Evolutionary conservation across 208 protist genomes (phyloP).

Genomic region (Trypanosoma vivax): DNA sequence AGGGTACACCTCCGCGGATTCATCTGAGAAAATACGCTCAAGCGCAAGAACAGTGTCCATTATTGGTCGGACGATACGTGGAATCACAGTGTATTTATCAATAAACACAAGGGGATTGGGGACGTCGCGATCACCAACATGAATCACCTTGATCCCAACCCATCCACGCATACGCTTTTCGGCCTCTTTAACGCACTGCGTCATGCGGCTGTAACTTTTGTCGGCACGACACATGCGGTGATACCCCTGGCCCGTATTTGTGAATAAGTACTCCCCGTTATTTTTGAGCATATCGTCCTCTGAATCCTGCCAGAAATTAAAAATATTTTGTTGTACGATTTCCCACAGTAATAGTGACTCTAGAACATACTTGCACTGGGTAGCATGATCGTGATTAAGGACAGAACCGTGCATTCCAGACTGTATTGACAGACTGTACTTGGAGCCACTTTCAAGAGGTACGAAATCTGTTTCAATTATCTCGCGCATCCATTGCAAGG

Average conservation of each 20-base stretch:
- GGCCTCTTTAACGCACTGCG: constrained; percentile 58
- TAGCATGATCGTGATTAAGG: constrained; percentile 91
- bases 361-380: constrained; percentile 92
- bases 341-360: constrained; percentile 95
- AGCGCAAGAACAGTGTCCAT: constrained; percentile 71
- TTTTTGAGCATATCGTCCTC: constrained; percentile 91
- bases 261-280: constrained; percentile 54
- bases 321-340: constrained; percentile 90
- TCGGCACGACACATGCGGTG: constrained; percentile 91
- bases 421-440: constrained; percentile 42
- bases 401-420: constrained; percentile 71
- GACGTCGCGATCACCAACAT: constrained; percentile 96
- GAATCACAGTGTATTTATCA: constrained; percentile 97
- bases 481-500: constrained; percentile 52
- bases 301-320: constrained; percentile 90
- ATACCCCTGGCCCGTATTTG: constrained; percentile 93
- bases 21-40: constrained; percentile 53
- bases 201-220: constrained; percentile 80
- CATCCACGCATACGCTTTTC: constrained; percentile 84
- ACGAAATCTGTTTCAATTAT: constrained; percentile 62
- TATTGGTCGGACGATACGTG: constrained; percentile 91
- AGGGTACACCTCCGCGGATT: constrained; percentile 33
- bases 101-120: constrained; percentile 98
- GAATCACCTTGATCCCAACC: constrained; percentile 96
- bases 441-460: constrained; percentile 17